Percentiles rank a stretch among this genome's conserved stretches.
Evolutionary conservation across 495 filamentous ascomycete genomes (phyloP).

Genomic region (Talaromyces stipitatus): DNA sequence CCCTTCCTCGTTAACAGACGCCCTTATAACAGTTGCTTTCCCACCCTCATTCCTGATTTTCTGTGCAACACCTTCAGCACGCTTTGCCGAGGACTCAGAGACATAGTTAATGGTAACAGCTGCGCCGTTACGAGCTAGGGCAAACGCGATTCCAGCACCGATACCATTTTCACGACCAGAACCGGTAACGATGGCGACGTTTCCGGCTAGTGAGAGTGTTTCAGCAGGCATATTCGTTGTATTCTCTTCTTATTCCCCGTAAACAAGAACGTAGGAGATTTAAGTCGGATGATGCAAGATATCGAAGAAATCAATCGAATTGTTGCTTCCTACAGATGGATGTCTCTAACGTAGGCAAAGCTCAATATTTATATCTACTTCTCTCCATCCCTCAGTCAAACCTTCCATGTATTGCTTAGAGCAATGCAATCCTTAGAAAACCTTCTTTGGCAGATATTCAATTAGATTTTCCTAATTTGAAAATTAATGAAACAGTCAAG

Average conservation of each 20-base stretch:
- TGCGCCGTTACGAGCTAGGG: slow-evolving; percentile 14
- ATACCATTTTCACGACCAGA: slow-evolving; percentile 14
- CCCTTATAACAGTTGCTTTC: not conserved
- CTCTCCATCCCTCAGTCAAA: too few relatives aligned
- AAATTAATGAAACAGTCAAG: not conserved
- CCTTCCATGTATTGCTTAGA: too few relatives aligned
- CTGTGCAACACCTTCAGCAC: not conserved
- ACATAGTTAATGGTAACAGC: slow-evolving; percentile 9
- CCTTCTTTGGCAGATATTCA: not conserved
- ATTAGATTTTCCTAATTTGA: not conserved
- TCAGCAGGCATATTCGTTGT: not conserved
- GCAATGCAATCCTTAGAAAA: too few relatives aligned
- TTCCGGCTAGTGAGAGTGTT: slow-evolving; percentile 20
- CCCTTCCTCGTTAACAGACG: not conserved
- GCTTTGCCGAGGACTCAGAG: not conserved
- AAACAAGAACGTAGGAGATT: not conserved
- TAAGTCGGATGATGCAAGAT: not conserved
- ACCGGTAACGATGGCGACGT: slow-evolving; percentile 33
- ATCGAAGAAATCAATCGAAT: not conserved
- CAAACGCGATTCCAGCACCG: slow-evolving; percentile 13
- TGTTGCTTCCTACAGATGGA: not conserved
- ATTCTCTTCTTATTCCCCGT: not conserved
- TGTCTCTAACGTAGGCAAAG: not conserved
- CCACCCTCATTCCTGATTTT: not conserved
- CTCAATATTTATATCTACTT: not conserved